Percentiles rank a stretch among this genome's conserved stretches.
phyloP scores from a whole-genome alignment of 2,329 filamentous ascomycete species.

The Colletotrichum lindemuthianum region DNA sequence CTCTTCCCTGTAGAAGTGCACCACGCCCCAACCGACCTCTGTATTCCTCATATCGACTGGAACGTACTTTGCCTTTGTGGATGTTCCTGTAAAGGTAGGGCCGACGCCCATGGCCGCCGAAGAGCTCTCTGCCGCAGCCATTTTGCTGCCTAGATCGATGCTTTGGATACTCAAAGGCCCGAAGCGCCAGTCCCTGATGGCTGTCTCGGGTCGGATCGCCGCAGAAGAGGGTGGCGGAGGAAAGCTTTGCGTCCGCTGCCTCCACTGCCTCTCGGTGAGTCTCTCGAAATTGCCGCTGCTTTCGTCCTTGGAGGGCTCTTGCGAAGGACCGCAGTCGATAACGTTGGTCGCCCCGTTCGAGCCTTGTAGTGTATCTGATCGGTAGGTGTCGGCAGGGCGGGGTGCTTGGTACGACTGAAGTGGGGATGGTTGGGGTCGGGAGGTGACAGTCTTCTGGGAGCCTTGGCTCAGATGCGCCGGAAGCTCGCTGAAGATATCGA shows the following conservation, averaged over 20 bases:
- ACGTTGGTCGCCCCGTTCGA: conserved; percentile 43
- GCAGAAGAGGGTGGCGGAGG: conserved; percentile 55
- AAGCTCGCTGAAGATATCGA: conserved; percentile 65
- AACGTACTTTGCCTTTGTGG: conserved; percentile 84
- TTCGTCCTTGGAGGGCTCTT: conserved; percentile 44
- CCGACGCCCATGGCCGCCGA: conserved; percentile 64
- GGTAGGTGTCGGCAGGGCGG: conserved; percentile 20
- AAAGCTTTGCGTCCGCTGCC: conserved; percentile 51
- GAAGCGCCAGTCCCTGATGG: conserved; percentile 80
- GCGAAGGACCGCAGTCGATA: conserved; percentile 61
- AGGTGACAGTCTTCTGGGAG: conserved; percentile 11
- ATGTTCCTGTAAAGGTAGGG: conserved; percentile 70
- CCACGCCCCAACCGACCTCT: conserved; percentile 89
- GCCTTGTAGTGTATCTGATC: not conserved
- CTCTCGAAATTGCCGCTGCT: conserved; percentile 48
- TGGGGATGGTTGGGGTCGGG: conserved; percentile 30
- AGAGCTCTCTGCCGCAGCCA: conserved; percentile 51
- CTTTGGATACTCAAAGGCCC: conserved; percentile 82
- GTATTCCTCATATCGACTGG: conserved; percentile 77
- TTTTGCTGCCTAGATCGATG: conserved; percentile 71
- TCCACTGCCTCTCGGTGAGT: conserved; percentile 53
- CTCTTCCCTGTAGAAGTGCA: conserved; percentile 90
- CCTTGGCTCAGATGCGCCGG: conserved; percentile 57
- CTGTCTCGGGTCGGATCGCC: conserved; percentile 59
- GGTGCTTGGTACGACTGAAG: conserved; percentile 34